Evolutionary conservation across 768 basidiomycete genomes (phyloP), one percentile per base, ranked within the genome.

Genomic region (Phlebiopsis gigantea): DNA sequence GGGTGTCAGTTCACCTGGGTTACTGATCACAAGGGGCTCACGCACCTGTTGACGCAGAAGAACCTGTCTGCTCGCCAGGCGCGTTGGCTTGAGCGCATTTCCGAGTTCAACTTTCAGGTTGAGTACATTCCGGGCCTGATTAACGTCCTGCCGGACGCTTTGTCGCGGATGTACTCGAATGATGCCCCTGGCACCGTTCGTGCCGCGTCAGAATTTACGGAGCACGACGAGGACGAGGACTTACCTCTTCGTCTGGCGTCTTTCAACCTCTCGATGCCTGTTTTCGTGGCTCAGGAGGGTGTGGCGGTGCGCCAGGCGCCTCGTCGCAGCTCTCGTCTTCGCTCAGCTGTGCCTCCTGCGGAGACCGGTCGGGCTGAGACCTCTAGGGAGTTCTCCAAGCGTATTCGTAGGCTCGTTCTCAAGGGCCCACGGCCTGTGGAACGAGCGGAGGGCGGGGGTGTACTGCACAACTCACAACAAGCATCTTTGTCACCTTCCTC

Each of bases 31-130:
- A 62, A 66, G 30, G 63, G 55, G 0, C 61, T 72, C 0, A 60
- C 57, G 4, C 56, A 61, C 47, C 46, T 72, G 5, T 19, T 55
- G 25, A 60, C 51, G 0, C 68, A 72, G 39, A 55, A 55, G 30
- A 56, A 66, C n/a, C 21, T 72, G 46, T 67, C 67, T 0, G 59
- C 48, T 0, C 39, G 65, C 14, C 71, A 72, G 55, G 55, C 55
- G 0, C 55, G 65, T 0, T 72, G 71, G 72, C 21, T 68, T 1
- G 68, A 70, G 28, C 22, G 44, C 5, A 26, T 73, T 0, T 56
- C 56, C 8, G 61, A 72, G 21, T 74, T 69, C 26, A 62, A 72
- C 31, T 73, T 71, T n/a, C 43, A 53, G 1, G 62, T 73, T 0
- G 28, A 59, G 3, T 72, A 74, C 22, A 46, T 74, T 2, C 68